Conservation (phyloP, 805 yeast genomes). For the Cyberlindnera lachancei region DNA sequence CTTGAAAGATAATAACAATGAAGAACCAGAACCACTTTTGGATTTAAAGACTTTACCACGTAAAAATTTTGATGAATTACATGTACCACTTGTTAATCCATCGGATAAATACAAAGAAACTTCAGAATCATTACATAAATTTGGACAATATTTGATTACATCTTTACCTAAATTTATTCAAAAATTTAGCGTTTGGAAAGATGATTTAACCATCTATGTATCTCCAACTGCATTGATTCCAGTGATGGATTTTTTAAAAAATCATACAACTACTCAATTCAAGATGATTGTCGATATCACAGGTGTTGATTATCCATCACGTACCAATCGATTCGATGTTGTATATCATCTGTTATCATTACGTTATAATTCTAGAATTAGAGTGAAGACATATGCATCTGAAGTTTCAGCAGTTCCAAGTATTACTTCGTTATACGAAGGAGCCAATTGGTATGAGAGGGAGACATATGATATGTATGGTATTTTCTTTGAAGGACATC, state of each 20-base stretch:
- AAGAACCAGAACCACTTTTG: no score
- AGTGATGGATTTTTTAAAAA: slow-evolving; percentile 58
- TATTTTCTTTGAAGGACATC: slow-evolving; percentile 81
- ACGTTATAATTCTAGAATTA: slow-evolving; percentile 77
- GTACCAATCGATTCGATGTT: slow-evolving; percentile 80
- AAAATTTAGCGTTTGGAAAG: slow-evolving; percentile 86
- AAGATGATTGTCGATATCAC: slow-evolving; percentile 75
- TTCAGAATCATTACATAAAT: slow-evolving; percentile 67
- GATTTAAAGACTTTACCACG: slow-evolving; percentile 19
- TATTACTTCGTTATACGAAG: slow-evolving; percentile 61
- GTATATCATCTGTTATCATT: slow-evolving; percentile 77
- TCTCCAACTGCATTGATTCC: slow-evolving; percentile 73
- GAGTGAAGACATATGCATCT: slow-evolving; percentile 83
- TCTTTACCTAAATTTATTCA: slow-evolving; percentile 77
- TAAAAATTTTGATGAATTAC: slow-evolving; percentile 17
- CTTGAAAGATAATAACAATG: no score
- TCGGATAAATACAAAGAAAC: slow-evolving; percentile 65
- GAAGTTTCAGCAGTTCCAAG: slow-evolving; percentile 81
- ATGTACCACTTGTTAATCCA: slow-evolving; percentile 50
- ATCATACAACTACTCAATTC: slow-evolving; percentile 77
- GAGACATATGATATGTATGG: slow-evolving; percentile 87
- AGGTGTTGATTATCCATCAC: slow-evolving; percentile 79
- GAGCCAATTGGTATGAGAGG: slow-evolving; percentile 88
- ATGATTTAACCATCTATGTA: slow-evolving; percentile 68
- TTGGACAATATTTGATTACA: slow-evolving; percentile 71